phyloP scores from a whole-genome alignment of 169 alveolate species.

The Plasmodium cynomolgi region DNA sequence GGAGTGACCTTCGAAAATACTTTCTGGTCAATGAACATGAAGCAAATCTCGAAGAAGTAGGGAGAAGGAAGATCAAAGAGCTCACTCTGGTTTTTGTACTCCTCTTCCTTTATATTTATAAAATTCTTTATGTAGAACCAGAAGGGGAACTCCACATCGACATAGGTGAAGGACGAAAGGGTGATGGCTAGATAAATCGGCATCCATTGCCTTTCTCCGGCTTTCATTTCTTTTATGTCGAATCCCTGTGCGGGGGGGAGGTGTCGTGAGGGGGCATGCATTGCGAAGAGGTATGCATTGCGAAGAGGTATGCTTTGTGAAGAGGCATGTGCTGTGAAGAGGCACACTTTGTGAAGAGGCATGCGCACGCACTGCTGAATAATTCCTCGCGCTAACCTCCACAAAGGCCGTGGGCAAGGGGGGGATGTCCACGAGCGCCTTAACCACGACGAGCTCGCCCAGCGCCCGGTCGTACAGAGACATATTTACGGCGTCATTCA shows the following conservation, averaged over 20 bases:
- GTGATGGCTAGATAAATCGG: slow-evolving; percentile 64
- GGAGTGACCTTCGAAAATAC: slow-evolving; percentile 71
- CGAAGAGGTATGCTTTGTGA: neutral
- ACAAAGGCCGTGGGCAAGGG: slow-evolving; percentile 33
- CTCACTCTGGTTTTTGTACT: slow-evolving; percentile 56
- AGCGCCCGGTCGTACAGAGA: slow-evolving; percentile 69
- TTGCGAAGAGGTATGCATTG: neutral
- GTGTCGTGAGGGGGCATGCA: neutral
- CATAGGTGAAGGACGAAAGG: slow-evolving; percentile 67
- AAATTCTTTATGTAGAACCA: slow-evolving; percentile 74
- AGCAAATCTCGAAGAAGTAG: slow-evolving; percentile 74
- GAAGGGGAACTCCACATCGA: slow-evolving; percentile 75
- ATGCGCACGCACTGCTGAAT: neutral
- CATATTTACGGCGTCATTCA: slow-evolving; percentile 70
- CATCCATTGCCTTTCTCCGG: slow-evolving; percentile 75
- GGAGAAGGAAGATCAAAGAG: slow-evolving; percentile 75
- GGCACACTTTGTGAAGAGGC: neutral
- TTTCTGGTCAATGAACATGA: slow-evolving; percentile 73
- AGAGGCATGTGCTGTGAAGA: neutral
- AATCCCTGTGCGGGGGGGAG: slow-evolving; percentile 37
- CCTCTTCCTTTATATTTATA: slow-evolving; percentile 69
- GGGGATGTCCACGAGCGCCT: slow-evolving; percentile 71
- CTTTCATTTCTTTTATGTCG: slow-evolving; percentile 67
- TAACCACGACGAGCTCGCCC: slow-evolving; percentile 74
- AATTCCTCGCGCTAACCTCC: slow-evolving; percentile 23